Evolutionary conservation across 2,329 filamentous ascomycete genomes (phyloP), one percentile per base, ranked within the genome.

Genomic region (Periconia macrospinosa): DNA sequence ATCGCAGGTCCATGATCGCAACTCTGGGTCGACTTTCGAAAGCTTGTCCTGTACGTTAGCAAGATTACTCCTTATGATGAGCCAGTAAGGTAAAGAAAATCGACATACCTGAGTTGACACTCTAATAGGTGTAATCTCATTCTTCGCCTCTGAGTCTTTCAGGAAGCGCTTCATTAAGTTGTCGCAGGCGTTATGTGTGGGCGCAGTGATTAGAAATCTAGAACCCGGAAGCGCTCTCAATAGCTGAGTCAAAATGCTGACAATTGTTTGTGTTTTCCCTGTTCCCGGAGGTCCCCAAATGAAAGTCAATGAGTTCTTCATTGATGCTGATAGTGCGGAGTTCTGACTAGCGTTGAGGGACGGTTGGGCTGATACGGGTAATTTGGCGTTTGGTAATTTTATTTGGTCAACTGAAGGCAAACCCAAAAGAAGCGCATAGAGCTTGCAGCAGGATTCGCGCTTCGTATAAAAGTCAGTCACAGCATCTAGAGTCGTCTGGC

Each of bases 221-320:
- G 56, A 56, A n/a, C 56, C 45, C 1, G 58, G 52, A 7, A 70
- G 52, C 17, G 52, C 49, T 7, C 49, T 49, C 19, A 73, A 64
- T n/a, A 78, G 47, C 3, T 66, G 64, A 3, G 59, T 55, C 15
- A 79, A 60, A 23, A 78, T 75, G 19, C 69, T 65, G 1, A 77
- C 72, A 7, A 78, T 72, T 0, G 76, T 78, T 35, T 76, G 69
- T 0, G 76, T 78, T 54, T 79, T 79, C 3, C 76, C 76, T 1
- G 77, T 79, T 3, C 78, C 78, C 1, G 77, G 77, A 13, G 77
- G 75, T 0, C 76, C 77, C 76, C 77, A 79, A 2, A 79, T 64
- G 43, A 74, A 77, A 2, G 72, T 72, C 2, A 79, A 55, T 5
- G 66, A 60, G 45, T 66, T 57, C 1, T 43, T 61, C 30, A 76